Evolutionary conservation across 768 basidiomycete genomes (phyloP).

Genomic region (Cyclocybe cylindracea): DNA sequence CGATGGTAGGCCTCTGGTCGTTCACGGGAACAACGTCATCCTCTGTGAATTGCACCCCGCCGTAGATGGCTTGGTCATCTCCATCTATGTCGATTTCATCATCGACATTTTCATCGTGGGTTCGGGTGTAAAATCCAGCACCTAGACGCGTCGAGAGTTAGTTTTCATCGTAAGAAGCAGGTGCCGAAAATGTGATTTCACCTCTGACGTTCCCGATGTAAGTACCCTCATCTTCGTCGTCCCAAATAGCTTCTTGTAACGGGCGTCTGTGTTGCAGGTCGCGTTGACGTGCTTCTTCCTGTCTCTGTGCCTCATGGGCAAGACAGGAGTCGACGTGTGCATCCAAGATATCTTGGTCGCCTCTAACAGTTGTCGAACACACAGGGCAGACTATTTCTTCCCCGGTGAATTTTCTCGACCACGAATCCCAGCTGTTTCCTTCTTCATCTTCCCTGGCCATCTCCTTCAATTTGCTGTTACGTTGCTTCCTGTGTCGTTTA

Average conservation of each 20-base stretch:
- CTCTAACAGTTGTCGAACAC: constrained; percentile 55
- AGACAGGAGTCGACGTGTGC: constrained; percentile 85
- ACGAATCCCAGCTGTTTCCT: constrained; percentile 27
- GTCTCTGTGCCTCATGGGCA: constrained; percentile 48
- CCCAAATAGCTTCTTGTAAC: constrained; percentile 32
- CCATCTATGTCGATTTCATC: constrained; percentile 83
- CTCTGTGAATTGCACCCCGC: constrained; percentile 76
- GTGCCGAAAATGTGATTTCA: constrained; percentile 22
- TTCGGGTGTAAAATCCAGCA: constrained; percentile 70
- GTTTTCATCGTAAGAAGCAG: background rate
- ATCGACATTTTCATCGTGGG: constrained; percentile 64
- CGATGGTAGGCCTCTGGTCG: constrained; percentile 19
- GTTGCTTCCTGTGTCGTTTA: constrained; percentile 67
- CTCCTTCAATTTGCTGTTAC: constrained; percentile 67
- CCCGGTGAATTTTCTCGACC: constrained; percentile 30
- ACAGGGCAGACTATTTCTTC: constrained; percentile 68
- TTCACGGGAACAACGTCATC: constrained; percentile 56
- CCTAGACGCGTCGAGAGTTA: constrained; percentile 37
- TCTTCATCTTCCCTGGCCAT: constrained; percentile 65
- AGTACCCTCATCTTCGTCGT: constrained; percentile 29
- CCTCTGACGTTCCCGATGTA: constrained; percentile 53
- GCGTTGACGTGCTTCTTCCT: constrained; percentile 44
- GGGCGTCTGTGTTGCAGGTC: constrained; percentile 28
- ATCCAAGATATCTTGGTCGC: constrained; percentile 72
- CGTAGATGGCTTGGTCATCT: constrained; percentile 67